phyloP scores from a whole-genome alignment of 352 stramenopile species.

The Pythium vanterpoolii region DNA sequence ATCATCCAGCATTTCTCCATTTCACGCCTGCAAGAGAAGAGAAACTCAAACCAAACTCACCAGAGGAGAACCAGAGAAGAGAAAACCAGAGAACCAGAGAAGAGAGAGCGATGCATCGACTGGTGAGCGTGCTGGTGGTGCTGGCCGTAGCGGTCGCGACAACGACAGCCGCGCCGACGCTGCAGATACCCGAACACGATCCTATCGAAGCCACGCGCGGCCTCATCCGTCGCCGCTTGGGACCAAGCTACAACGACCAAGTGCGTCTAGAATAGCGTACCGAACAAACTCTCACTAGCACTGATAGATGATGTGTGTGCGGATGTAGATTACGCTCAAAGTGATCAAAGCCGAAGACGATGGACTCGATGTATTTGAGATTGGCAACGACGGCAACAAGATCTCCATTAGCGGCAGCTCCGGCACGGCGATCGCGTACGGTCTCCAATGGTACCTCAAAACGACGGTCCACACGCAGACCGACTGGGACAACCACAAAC shows the following conservation, averaged over 20 bases:
- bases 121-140: background rate
- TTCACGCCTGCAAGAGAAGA: background rate
- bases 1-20: background rate
- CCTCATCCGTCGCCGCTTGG: slow-evolving; percentile 57
- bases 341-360: slow-evolving; percentile 34
- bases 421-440: slow-evolving; percentile 67
- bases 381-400: slow-evolving; percentile 40
- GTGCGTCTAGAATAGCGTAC: slow-evolving; percentile 16
- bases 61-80: too few species aligned
- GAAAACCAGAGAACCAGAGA: background rate
- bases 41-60: background rate
- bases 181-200: slow-evolving; percentile 41
- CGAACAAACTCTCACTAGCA: background rate
- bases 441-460: slow-evolving; percentile 80
- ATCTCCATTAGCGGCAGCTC: slow-evolving; percentile 37
- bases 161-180: slow-evolving; percentile 16
- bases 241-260: slow-evolving; percentile 56
- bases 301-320: background rate
- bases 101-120: background rate
- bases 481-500: slow-evolving; percentile 76
- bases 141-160: slow-evolving; percentile 13
- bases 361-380: slow-evolving; percentile 61
- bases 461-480: slow-evolving; percentile 66
- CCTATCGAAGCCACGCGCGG: slow-evolving; percentile 41
- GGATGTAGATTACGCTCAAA: slow-evolving; percentile 47